These are phyloP conservation scores for Colletotrichum camelliae DNA, from an alignment of 2,329 filamentous ascomycete genomes.

Conservation along the genomic window DNA sequence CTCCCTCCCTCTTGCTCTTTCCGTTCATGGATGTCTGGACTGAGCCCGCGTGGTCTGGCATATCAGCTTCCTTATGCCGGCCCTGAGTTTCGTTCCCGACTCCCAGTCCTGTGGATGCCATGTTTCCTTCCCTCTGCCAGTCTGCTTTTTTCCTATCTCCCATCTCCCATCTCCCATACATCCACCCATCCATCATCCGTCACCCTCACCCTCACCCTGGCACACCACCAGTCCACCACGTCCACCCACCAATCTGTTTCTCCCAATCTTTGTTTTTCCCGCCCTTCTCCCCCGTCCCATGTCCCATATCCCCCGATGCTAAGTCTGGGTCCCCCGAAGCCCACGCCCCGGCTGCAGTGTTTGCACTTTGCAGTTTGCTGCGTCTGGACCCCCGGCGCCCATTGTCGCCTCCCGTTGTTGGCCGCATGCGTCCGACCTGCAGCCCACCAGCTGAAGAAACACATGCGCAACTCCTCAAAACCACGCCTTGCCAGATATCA, in stretches of 20 bases:
- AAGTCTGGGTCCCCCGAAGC: background rate
- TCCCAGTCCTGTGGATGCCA: background rate
- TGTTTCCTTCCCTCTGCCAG: background rate
- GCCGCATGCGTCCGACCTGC: slow-evolving; percentile 12
- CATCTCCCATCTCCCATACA: background rate
- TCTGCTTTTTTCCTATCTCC: background rate
- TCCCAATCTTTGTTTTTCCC: background rate
- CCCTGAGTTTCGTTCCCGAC: background rate
- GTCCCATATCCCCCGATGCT: background rate
- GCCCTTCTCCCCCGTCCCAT: background rate
- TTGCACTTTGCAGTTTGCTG: background rate
- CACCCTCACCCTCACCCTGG: background rate
- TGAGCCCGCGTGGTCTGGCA: background rate
- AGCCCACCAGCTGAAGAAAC: background rate
- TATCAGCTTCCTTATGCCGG: background rate
- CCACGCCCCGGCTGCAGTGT: background rate
- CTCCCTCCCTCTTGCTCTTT: background rate
- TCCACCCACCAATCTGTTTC: background rate
- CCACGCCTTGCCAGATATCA: background rate
- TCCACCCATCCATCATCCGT: background rate
- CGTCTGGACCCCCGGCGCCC: background rate
- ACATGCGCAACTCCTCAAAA: background rate
- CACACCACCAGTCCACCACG: background rate
- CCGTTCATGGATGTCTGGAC: background rate
- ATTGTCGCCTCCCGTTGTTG: background rate